Evolutionary conservation across 2,329 filamentous ascomycete species (phyloP).

Genomic region (Didymella lethalis): DNA sequence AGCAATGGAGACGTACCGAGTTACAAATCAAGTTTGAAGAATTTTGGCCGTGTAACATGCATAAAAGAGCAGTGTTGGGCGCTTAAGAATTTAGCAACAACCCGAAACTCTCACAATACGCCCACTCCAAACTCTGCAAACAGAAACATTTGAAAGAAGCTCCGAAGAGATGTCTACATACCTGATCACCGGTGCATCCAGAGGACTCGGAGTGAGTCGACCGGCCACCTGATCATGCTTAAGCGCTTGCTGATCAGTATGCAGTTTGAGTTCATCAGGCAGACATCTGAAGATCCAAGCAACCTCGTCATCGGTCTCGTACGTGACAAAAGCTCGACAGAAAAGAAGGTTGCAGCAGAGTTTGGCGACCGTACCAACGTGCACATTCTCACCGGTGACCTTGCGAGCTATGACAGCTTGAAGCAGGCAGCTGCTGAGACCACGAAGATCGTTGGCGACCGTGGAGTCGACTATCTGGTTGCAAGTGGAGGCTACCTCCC

Average conservation of each 20-base stretch:
- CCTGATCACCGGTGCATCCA: conserved; percentile 40
- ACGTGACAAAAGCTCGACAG: conserved; percentile 54
- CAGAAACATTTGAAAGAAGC: neutral
- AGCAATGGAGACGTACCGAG: neutral
- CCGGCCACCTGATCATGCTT: neutral
- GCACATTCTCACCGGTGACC: conserved; percentile 34
- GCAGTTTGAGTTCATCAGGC: conserved; percentile 61
- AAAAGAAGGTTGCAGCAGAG: conserved; percentile 55
- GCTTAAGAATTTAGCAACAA: neutral
- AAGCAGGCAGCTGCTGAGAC: conserved; percentile 34
- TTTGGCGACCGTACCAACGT: conserved; percentile 40
- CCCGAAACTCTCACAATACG: neutral
- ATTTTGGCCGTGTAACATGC: neutral
- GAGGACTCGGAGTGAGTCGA: conserved; percentile 39
- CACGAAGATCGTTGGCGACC: conserved; percentile 30
- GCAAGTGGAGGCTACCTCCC: conserved; percentile 58
- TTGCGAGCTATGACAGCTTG: conserved; percentile 30
- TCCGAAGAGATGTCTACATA: conserved; percentile 32
- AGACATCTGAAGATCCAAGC: conserved; percentile 54
- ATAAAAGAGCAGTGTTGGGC: neutral
- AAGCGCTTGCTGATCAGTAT: neutral
- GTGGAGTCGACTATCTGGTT: conserved; percentile 60
- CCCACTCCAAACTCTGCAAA: neutral
- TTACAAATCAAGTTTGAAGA: neutral
- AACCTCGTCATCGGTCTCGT: conserved; percentile 38